phyloP scores from a whole-genome alignment of 345 rosid genomes.

The Ceriops tagal region DNA sequence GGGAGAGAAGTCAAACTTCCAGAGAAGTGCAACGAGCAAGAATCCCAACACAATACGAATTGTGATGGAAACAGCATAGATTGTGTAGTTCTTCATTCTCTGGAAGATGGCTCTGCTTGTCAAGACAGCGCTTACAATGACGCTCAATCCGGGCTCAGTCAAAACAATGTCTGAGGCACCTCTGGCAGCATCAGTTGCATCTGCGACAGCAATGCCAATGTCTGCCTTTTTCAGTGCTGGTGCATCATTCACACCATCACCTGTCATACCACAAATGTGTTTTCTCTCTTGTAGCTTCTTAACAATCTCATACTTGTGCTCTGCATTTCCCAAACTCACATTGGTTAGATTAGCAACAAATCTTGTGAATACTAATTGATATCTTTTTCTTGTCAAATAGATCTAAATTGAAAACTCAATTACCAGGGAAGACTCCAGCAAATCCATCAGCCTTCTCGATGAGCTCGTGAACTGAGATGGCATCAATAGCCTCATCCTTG shows the following conservation, averaged over 20 bases:
- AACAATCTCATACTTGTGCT: slow-evolving; percentile 78
- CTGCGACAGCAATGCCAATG: slow-evolving; percentile 78
- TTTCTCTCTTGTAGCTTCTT: slow-evolving; percentile 70
- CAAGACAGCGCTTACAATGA: slow-evolving; percentile 66
- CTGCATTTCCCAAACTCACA: slow-evolving; percentile 24
- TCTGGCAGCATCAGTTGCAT: slow-evolving; percentile 82
- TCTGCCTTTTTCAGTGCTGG: slow-evolving; percentile 81
- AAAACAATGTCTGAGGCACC: slow-evolving; percentile 77
- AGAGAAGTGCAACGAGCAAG: slow-evolving; percentile 66
- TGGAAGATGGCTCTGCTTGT: slow-evolving; percentile 86
- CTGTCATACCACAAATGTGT: slow-evolving; percentile 84
- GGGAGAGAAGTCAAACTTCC: slow-evolving; percentile 80
- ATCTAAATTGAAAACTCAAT: background rate
- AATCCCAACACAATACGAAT: slow-evolving; percentile 81
- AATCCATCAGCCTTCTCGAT: slow-evolving; percentile 84
- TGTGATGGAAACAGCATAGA: slow-evolving; percentile 81
- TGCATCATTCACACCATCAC: slow-evolving; percentile 86
- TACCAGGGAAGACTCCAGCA: slow-evolving; percentile 90
- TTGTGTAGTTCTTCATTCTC: slow-evolving; percentile 92
- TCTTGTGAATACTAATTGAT: background rate
- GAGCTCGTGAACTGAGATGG: slow-evolving; percentile 63
- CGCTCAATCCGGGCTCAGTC: slow-evolving; percentile 78
- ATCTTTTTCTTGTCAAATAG: background rate
- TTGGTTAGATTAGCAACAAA: background rate
- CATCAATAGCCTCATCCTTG: slow-evolving; percentile 51